These are phyloP conservation scores for Platanthera guangdongensis DNA, from an alignment of 106 monocot genomes.

Conservation along the genomic window DNA sequence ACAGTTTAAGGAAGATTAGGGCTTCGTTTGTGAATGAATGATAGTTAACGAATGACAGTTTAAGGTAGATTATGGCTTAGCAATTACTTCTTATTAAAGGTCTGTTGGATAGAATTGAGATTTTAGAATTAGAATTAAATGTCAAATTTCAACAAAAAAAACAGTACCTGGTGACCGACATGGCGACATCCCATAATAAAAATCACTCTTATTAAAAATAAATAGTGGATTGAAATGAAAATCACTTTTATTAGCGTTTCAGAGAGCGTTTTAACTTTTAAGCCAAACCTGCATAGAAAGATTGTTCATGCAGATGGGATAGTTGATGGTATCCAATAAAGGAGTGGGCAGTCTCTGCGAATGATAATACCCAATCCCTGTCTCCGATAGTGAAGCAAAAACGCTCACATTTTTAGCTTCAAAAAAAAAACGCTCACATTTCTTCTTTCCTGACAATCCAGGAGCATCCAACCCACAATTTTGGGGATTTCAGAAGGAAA, in stretches of 20 bases:
- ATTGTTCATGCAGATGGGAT: conserved; percentile 93
- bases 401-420: too few relatives aligned
- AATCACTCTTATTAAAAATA: too few relatives aligned
- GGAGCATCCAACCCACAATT: neutral
- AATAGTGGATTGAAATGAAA: neutral
- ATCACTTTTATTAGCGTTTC: neutral
- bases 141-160: too few relatives aligned
- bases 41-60: too few relatives aligned
- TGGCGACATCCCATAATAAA: conserved; percentile 72
- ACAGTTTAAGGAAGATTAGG: too few relatives aligned
- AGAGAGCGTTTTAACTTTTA: neutral
- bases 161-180: conserved; percentile 63
- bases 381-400: conserved; percentile 54
- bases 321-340: conserved; percentile 79
- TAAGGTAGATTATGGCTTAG: too few relatives aligned
- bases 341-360: conserved; percentile 80
- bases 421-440: conserved; percentile 25
- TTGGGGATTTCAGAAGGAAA: neutral
- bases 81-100: too few relatives aligned
- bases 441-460: conserved; percentile 27
- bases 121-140: too few relatives aligned
- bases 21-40: too few relatives aligned
- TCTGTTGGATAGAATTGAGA: too few relatives aligned
- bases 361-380: conserved; percentile 41
- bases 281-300: conserved; percentile 60